Evolutionary conservation across 1,284 basidiomycete genomes (phyloP).

Genomic region (Gymnopus androsaceus): DNA sequence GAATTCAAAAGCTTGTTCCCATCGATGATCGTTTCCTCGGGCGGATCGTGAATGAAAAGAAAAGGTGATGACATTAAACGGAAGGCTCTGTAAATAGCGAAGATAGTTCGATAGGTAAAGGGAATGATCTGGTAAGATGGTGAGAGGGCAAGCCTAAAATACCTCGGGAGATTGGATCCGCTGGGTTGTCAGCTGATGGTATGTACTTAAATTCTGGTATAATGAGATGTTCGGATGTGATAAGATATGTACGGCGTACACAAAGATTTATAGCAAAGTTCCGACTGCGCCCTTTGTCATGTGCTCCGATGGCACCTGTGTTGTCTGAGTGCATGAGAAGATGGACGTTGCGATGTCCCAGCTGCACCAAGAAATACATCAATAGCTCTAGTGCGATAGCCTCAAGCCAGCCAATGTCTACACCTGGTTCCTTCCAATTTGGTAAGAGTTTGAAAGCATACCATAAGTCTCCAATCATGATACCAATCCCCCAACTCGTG

Average conservation of each 20-base stretch:
- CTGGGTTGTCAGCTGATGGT: slow-evolving; percentile 30
- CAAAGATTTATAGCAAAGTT: slow-evolving; percentile 37
- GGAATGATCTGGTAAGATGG: slow-evolving; percentile 4
- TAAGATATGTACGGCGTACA: slow-evolving; percentile 27
- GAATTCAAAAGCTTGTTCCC: background rate
- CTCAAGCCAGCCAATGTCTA: slow-evolving; percentile 31
- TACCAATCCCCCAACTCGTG: slow-evolving; percentile 39
- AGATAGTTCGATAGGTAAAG: slow-evolving; percentile 25
- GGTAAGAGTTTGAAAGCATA: slow-evolving; percentile 25
- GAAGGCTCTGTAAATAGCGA: too few species aligned
- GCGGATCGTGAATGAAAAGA: slow-evolving; percentile 14
- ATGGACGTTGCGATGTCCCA: slow-evolving; percentile 9
- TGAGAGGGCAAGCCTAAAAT: slow-evolving; percentile 6
- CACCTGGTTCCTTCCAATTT: slow-evolving; percentile 28
- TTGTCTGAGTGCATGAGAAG: too few species aligned
- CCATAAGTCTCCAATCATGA: slow-evolving; percentile 30
- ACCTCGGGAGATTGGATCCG: slow-evolving; percentile 37
- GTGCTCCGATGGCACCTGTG: slow-evolving; percentile 39
- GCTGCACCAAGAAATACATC: background rate
- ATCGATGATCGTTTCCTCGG: background rate
- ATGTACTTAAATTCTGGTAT: slow-evolving; percentile 29
- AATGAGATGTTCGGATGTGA: slow-evolving; percentile 27
- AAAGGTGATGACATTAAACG: slow-evolving; percentile 9
- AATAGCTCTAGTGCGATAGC: slow-evolving; percentile 9
- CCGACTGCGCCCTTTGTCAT: slow-evolving; percentile 31